phyloP scores from a whole-genome alignment of 1,139 yeast species.

The Kodamaea alishanica region DNA sequence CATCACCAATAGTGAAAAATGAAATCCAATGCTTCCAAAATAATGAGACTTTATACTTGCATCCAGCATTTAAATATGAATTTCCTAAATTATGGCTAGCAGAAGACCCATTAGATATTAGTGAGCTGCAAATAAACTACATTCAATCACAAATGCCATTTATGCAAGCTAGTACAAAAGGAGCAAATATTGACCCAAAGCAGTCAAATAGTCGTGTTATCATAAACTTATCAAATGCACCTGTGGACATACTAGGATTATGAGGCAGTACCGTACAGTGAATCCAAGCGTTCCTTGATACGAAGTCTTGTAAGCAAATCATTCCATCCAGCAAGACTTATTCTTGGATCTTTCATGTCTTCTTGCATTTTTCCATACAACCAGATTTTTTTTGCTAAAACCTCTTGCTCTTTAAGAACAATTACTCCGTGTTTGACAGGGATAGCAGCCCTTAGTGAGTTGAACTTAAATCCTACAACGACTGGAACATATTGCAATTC shows the following conservation, averaged over 20 bases:
- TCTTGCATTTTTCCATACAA: slow-evolving; percentile 20
- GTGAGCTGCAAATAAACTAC: slow-evolving; percentile 9
- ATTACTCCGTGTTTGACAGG: slow-evolving; percentile 33
- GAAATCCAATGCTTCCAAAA: slow-evolving; percentile 11
- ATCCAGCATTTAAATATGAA: slow-evolving; percentile 15
- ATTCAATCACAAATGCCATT: slow-evolving; percentile 7
- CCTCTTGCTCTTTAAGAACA: slow-evolving; percentile 19
- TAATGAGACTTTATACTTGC: slow-evolving; percentile 13
- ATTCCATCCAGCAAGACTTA: slow-evolving; percentile 21
- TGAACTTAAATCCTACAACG: slow-evolving; percentile 33
- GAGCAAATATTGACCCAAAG: slow-evolving; percentile 24
- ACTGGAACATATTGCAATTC: slow-evolving; percentile 30
- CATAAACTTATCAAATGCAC: slow-evolving; percentile 29
- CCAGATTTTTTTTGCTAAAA: slow-evolving; percentile 28
- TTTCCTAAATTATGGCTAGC: slow-evolving; percentile 17
- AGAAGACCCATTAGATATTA: slow-evolving; percentile 16
- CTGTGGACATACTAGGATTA: background rate
- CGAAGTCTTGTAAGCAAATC: slow-evolving; percentile 19
- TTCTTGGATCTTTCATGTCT: slow-evolving; percentile 7
- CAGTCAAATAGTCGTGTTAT: slow-evolving; percentile 14
- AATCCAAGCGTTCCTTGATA: slow-evolving; percentile 22
- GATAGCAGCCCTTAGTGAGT: slow-evolving; percentile 25
- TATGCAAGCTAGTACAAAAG: slow-evolving; percentile 25
- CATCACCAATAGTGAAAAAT: slow-evolving; percentile 1
- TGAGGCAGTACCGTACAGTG: slow-evolving; percentile 9